These are phyloP conservation scores for Cyclotella choctawhatcheeana DNA, from an alignment of 108 stramenopile genomes.

Conservation along the genomic window DNA sequence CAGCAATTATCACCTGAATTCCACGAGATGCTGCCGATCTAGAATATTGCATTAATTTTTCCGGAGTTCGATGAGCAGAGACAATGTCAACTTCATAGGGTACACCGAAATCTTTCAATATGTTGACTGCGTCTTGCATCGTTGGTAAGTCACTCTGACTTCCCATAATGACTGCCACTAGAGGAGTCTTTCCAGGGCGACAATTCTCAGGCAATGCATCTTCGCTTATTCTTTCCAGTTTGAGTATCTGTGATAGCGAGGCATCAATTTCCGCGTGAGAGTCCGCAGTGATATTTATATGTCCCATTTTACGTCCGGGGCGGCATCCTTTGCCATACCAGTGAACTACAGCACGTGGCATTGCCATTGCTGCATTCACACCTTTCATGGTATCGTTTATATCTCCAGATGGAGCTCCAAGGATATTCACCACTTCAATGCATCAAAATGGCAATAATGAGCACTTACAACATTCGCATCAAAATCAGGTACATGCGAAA, in stretches of 20 bases:
- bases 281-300: conserved; percentile 93
- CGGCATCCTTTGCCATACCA: conserved; percentile 98
- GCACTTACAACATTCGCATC: not conserved
- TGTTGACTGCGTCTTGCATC: conserved; percentile 92
- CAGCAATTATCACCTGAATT: conserved; percentile 94
- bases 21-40: conserved; percentile 87
- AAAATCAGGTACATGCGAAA: conserved; percentile 3
- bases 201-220: conserved; percentile 65
- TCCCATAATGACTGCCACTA: conserved; percentile 99
- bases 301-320: conserved; percentile 97
- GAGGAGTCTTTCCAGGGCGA: conserved; percentile 55
- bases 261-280: conserved; percentile 78
- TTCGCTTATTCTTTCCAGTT: conserved; percentile 68
- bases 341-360: conserved; percentile 90
- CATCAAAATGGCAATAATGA: conserved; percentile 8
- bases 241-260: conserved; percentile 57
- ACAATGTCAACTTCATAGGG: conserved; percentile 98
- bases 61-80: conserved; percentile 97
- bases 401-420: conserved; percentile 78
- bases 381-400: conserved; percentile 77
- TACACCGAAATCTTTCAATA: conserved; percentile 88
- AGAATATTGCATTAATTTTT: conserved; percentile 92
- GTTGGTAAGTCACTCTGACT: conserved; percentile 97
- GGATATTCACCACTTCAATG: conserved; percentile 81
- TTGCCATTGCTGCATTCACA: conserved; percentile 82